These are phyloP conservation scores for Blumeriella jaapii DNA, from an alignment of 2,329 filamentous ascomycete genomes.

Conservation along the genomic window DNA sequence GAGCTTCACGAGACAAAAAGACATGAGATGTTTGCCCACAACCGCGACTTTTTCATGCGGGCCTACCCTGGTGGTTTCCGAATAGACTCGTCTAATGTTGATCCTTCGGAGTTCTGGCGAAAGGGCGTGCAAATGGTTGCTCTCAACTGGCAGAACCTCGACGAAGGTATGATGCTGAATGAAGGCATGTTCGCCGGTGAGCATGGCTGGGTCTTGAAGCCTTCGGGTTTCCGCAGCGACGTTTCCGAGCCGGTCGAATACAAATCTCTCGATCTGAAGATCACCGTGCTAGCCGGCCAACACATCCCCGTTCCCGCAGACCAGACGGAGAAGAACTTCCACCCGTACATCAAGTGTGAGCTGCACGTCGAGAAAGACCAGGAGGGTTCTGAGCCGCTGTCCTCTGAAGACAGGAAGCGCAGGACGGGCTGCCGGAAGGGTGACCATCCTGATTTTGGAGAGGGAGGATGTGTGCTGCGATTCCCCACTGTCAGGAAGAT, in stretches of 20 bases:
- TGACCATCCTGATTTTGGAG: conserved; percentile 52
- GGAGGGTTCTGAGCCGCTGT: conserved; percentile 29
- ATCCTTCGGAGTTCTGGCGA: conserved; percentile 77
- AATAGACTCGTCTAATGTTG: conserved; percentile 75
- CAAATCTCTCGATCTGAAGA: conserved; percentile 51
- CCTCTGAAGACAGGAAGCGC: conserved; percentile 47
- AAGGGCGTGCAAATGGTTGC: conserved; percentile 85
- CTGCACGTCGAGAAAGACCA: conserved; percentile 61
- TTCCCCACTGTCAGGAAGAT: conserved; percentile 48
- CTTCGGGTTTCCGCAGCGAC: conserved; percentile 53
- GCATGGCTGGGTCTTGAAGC: conserved; percentile 78
- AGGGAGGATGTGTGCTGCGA: conserved; percentile 38
- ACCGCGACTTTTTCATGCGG: conserved; percentile 71
- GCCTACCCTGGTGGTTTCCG: conserved; percentile 78
- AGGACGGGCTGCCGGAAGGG: conserved; percentile 44
- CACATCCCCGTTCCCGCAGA: conserved; percentile 56
- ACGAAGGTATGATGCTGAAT: conserved; percentile 93
- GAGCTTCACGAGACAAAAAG: conserved; percentile 44
- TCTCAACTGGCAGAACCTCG: conserved; percentile 85
- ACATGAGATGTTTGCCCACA: conserved; percentile 63
- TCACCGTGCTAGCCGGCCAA: conserved; percentile 68
- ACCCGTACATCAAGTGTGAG: conserved; percentile 67
- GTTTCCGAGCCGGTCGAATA: conserved; percentile 27
- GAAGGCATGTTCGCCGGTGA: conserved; percentile 81
- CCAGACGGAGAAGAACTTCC: conserved; percentile 40